Percentiles rank a stretch among this genome's conserved stretches.
phyloP scores from a whole-genome alignment of 2,329 filamentous ascomycete genomes.

The Iodosphaeria phyllophila region DNA sequence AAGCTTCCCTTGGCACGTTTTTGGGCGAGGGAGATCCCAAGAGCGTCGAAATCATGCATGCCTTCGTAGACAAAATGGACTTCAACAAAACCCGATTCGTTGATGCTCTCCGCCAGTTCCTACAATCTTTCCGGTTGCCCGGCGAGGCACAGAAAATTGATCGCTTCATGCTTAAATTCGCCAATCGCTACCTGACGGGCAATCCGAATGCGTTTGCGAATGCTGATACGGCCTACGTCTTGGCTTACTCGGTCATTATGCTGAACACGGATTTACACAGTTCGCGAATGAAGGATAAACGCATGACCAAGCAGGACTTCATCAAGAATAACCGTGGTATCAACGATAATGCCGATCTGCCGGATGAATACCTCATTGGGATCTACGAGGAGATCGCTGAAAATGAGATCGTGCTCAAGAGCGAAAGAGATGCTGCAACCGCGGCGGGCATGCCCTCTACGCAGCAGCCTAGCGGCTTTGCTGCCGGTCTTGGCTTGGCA shows the following conservation, averaged over 20 bases:
- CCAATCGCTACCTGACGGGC: slow-evolving; percentile 81
- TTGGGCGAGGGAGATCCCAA: slow-evolving; percentile 83
- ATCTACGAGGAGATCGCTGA: slow-evolving; percentile 86
- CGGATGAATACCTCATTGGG: slow-evolving; percentile 71
- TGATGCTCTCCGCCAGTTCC: slow-evolving; percentile 73
- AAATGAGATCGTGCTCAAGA: slow-evolving; percentile 89
- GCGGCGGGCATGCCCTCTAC: slow-evolving; percentile 47
- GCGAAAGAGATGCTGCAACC: slow-evolving; percentile 76
- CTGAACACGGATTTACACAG: slow-evolving; percentile 94
- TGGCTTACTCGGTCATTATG: slow-evolving; percentile 93
- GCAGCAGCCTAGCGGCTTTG: no score
- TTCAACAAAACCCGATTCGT: slow-evolving; percentile 85
- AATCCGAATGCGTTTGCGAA: slow-evolving; percentile 97
- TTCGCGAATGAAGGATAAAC: slow-evolving; percentile 49
- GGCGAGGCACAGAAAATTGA: slow-evolving; percentile 98
- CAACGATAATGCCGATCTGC: slow-evolving; percentile 87
- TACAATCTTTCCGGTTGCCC: slow-evolving; percentile 86
- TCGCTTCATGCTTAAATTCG: slow-evolving; percentile 98
- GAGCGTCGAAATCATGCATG: slow-evolving; percentile 96
- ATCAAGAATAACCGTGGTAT: slow-evolving; percentile 98
- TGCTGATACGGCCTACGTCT: slow-evolving; percentile 89
- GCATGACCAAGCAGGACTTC: slow-evolving; percentile 94
- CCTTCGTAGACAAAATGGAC: slow-evolving; percentile 90
- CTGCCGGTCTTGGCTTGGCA: slow-evolving; percentile 71
- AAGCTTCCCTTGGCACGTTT: slow-evolving; percentile 83